These are phyloP conservation scores for Fistulinella prunicolor DNA, from an alignment of 768 basidiomycete species.

Conservation along the genomic window DNA sequence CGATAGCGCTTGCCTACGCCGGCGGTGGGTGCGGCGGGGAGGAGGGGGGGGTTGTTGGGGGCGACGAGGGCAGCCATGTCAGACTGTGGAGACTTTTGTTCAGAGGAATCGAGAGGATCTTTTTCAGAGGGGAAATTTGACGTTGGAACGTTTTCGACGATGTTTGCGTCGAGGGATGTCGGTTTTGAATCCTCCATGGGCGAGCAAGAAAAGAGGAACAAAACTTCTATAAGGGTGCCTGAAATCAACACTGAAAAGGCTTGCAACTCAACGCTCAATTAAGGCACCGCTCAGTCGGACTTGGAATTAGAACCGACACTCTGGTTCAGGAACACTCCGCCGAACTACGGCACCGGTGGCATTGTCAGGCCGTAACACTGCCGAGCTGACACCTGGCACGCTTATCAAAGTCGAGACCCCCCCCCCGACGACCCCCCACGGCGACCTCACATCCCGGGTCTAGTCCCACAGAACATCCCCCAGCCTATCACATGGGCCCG, in stretches of 20 bases:
- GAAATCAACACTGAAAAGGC: conserved; percentile 32
- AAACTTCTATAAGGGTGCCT: conserved; percentile 35
- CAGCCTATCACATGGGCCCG: not conserved
- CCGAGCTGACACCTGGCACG: conserved; percentile 15
- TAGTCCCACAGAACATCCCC: not conserved
- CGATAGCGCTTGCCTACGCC: conserved; percentile 64
- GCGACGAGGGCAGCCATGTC: conserved; percentile 38
- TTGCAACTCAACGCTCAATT: conserved; percentile 31
- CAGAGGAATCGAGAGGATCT: conserved; percentile 4
- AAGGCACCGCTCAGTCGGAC: conserved; percentile 36
- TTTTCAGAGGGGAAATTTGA: conserved; percentile 9
- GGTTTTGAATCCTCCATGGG: conserved; percentile 37
- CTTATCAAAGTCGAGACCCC: conserved; percentile 23
- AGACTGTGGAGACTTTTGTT: conserved; percentile 1
- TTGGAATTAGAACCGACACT: conserved; percentile 18
- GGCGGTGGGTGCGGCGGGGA: conserved; percentile 14
- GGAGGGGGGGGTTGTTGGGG: conserved; percentile 15
- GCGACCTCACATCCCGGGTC: conserved; percentile 4
- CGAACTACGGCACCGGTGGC: conserved; percentile 35
- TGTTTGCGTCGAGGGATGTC: conserved; percentile 23
- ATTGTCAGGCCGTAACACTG: conserved; percentile 23
- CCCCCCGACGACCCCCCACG: conserved; percentile 22
- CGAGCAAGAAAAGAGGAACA: conserved; percentile 33
- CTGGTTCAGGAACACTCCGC: conserved; percentile 35
- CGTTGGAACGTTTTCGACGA: conserved; percentile 8